Evolutionary conservation across 2,329 filamentous ascomycete genomes (phyloP), one percentile per base, ranked within the genome.

Genomic region (Pestalotiopsis sp.): DNA sequence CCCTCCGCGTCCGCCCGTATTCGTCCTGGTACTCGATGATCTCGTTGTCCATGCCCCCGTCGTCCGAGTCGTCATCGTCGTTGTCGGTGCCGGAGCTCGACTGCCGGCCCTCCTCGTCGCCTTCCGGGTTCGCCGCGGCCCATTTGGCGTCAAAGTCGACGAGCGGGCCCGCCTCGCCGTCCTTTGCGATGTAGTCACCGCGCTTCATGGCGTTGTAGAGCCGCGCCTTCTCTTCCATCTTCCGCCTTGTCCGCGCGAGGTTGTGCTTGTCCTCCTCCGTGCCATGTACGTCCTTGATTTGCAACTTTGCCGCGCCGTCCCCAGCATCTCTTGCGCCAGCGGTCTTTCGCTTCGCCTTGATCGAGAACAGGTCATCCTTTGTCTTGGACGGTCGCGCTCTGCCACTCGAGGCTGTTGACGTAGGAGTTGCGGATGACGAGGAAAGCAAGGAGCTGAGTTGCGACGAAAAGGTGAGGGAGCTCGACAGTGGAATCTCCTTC

Each of bases 81-180:
- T 93, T 90, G 52, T 89, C 84, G 70, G 91, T 92, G 68, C 91
- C 90, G 64, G 77, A 77, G 57, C 23, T 76, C 63, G 64, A 77
- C 7, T 76, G 72, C 11, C 80, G 78, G 13, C 74, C 71, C 1
- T 76, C 72, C n/a, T 78, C 77, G 27, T 79, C 70, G 77, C 79
- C 77, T 62, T 74, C 89, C 72, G 92, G 91, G 67, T 90, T 84
- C 27, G 84, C 82, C 76, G 97, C 93, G 0, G 92, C 94, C 95
- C 96, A 98, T 82, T 98, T 99, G 70, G 92, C 87, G 80, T 98
- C 96, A 79, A 99, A 99, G 81, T 99, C 95, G 2, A 99, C 92
- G 31, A 97, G 87, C 27, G 88, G 86, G 73, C 90, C 88, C 57
- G 88, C 83, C 73, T 88, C 84, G 76, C 91, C 88, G 72, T 92